Evolutionary conservation across 305 asterid species (phyloP), one percentile per base, ranked within the genome.

Genomic region (Plantago lanceolata): DNA sequence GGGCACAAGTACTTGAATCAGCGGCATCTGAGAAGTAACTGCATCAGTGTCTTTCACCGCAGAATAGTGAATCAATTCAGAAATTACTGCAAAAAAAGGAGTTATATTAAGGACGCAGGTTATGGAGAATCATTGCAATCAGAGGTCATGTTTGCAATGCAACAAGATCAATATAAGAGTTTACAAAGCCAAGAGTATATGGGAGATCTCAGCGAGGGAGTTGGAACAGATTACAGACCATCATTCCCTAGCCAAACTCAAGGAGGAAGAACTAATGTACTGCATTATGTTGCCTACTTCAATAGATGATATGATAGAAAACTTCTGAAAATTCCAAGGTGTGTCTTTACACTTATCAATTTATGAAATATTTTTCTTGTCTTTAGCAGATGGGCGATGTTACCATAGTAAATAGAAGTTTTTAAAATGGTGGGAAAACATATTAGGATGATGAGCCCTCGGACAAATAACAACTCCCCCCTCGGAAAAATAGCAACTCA

Each of bases 1-100:
- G 28, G 99, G 97, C 71, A 94, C 99, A 75, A 94, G 79, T 66
- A 79, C 85, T 83, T 88, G 97, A 74, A 94, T 90, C 70, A 94
- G 78, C 63, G 97, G 96, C 90, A 94, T 76, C 75, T 86, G 96
- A 57, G 87, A 71, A 49, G 93, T 76, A 81, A 85, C 86, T 76
- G 68, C 87, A 57, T 80, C 86, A 40, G 76, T 71, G 78, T 82
- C 75, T 83, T 88, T 85, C 57, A 84, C 88, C 58, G 95, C 65
- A 56, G 99, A 80, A 74, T 88, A 86, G 79, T 87, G 97, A 76
- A 94, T 94, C 74, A 94, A 76, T 74, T 94, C 99, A 64, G 97
- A 94, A 71, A 90, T 79, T 68, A 94, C 99, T 94, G 96, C 87
- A 81, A 3, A 68, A 63, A 72, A 63, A 54, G 48, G 52, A 56